Evolutionary conservation across 1,139 yeast species (phyloP).

Genomic region (Tardiomyces depauwii): DNA sequence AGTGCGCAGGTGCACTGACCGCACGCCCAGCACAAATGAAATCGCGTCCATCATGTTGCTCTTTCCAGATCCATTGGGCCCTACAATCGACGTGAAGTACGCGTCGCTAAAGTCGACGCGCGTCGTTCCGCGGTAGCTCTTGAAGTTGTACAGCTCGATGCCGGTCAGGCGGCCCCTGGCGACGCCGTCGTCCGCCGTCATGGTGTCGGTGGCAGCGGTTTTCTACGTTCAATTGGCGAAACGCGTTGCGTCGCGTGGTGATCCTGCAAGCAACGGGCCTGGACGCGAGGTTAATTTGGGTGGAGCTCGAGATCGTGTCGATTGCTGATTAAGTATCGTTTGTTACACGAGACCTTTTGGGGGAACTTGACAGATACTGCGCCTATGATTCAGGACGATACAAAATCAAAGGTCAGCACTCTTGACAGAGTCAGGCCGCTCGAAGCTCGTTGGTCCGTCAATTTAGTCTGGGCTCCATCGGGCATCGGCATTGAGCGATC

Average conservation of each 20-base stretch:
- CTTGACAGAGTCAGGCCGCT: too few species aligned
- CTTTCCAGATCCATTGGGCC: constrained; percentile 98
- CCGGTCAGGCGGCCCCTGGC: neutral
- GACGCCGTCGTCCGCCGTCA: neutral
- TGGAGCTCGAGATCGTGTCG: too few species aligned
- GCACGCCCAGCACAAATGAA: constrained; percentile 85
- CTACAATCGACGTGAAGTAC: constrained; percentile 81
- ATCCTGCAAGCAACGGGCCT: too few species aligned
- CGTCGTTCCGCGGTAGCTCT: constrained; percentile 73
- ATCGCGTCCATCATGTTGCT: constrained; percentile 98
- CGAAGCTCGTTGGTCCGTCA: too few species aligned
- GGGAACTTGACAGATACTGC: neutral
- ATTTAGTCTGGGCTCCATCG: too few species aligned
- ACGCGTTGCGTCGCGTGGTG: too few species aligned
- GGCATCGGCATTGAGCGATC: too few species aligned
- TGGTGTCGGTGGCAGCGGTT: neutral
- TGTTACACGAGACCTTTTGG: too few species aligned
- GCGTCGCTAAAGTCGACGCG: constrained; percentile 66
- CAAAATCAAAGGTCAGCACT: too few species aligned
- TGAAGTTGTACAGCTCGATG: constrained; percentile 55
- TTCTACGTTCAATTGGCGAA: too few species aligned
- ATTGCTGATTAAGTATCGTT: too few species aligned
- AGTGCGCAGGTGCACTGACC: constrained; percentile 69
- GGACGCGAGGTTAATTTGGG: too few species aligned
- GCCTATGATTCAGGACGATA: neutral